Evolutionary conservation across 192 early-diverging fungal genomes (phyloP), one percentile per base, ranked within the genome.

Genomic region (Linnemannia schmuckeri): DNA sequence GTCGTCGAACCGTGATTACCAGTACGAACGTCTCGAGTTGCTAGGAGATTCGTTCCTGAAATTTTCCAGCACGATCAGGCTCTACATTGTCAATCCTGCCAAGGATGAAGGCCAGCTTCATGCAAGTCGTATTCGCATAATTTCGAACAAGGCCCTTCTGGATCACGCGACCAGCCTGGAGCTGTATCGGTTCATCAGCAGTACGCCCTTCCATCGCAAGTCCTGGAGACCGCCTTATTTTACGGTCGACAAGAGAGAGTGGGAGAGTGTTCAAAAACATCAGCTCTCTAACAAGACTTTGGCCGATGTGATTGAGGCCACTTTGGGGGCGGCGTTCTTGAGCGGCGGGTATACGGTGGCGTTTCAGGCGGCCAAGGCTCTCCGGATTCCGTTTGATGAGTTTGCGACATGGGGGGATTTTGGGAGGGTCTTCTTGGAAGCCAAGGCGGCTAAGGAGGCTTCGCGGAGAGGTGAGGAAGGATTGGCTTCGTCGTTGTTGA

Each of bases 1-100:
- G 20, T 92, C 93, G 10, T 90, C 97, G 5, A 92, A 85, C 77
- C 88, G 92, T 77, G 91, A 92, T 40, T 90, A 90, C 75, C 93
- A 96, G 82, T 98, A 99, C 82, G 96, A 99, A 88, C 95, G 98
- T 0, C 87, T 97, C 0, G 97, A 99, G 89, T 94, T 95, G 8
- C 89, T 98, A 22, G 98, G 98, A 12, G 97, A 99, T 80, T 94
- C 97, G 35, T 95, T 97, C 52, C 90, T 99, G 33, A 99, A 99
- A 82, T 91, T 95, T 70, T 88, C 94, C 3, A 88, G 92, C 4
- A 94, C 94, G 0, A 89, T 96, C 37, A 93, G 94, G 77, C 88
- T 97, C 44, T 99, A 95, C 86, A 95, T 95, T 54, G 78, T 91
- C 30, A 92, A 94, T 72, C 97, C 97, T 0, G 87, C 90, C 27